Base-by-base conservation (phyloP, 2,329 filamentous ascomycete genomes). In the Botrytis galanthina region DNA sequence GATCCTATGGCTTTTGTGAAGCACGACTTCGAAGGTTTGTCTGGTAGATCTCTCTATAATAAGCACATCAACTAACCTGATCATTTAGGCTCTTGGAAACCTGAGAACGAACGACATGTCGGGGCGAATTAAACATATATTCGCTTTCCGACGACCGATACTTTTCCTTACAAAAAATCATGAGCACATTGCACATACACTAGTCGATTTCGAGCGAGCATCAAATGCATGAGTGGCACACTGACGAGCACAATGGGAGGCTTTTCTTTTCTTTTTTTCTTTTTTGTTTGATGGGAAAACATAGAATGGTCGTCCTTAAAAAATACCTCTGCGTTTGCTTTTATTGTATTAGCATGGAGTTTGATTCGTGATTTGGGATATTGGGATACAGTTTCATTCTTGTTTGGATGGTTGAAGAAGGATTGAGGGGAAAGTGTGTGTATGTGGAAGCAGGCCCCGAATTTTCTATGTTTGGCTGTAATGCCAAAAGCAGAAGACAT, bases 1-100 rank as follows among this genome's bases (percentile, higher is more conserved):
- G 92, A 98, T 81, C 94, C 94, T 1, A 95, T 97, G 93, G 96
- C 96, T 2, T 98, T 97, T 85, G 96, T 99, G 75, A 95, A 96
- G 84, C 96, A 99, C 84, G 91, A 94, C 72, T 99, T 99, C 82
- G 93, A 97, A 86, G 96, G 95, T 97, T 85, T 29, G 39, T 66
- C n/a, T 48, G 10, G 9, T n/a, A n/a, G 22, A n/a, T 60, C 59
- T n/a, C n/a, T 62, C 51, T 20, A 37, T n/a, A 29, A 29, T 35
- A 29, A 4, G 9, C 35, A 35, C 42, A 29, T n/a, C 39, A 59
- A 60, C 75, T 76, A 70, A 71, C 32, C 16, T 62, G 22, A 46
- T 71, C 3, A 14, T 32, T 29, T 69, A 93, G 91, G 91, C 67
- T 91, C 90, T 5, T 94, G 91, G 91, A 94, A 94, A 81, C 91